phyloP scores from a whole-genome alignment of 306 rosid genomes.

The Vigna reflexopilosa region DNA sequence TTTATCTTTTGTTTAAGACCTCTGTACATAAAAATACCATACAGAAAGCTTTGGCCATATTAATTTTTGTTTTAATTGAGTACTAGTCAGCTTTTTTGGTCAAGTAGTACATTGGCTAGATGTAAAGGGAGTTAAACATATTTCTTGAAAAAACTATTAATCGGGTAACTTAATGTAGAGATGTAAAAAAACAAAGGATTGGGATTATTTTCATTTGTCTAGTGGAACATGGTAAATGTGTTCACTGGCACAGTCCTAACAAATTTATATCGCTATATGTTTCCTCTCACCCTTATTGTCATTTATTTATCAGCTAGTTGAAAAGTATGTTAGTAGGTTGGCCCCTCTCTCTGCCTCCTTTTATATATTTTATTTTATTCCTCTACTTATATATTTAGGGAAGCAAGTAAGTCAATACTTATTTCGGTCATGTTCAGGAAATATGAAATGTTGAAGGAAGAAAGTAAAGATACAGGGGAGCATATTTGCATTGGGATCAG shows the following conservation, averaged over 20 bases:
- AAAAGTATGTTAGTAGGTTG: not conserved
- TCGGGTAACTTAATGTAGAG: not conserved
- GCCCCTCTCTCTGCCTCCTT: not conserved
- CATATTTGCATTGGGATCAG: constrained; percentile 6
- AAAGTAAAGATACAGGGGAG: constrained; percentile 23
- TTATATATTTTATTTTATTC: constrained; percentile 5
- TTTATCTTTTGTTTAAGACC: not conserved
- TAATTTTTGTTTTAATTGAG: not conserved
- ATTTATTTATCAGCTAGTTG: constrained; percentile 13
- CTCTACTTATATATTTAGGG: not conserved
- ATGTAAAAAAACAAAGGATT: not conserved
- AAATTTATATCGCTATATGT: not conserved
- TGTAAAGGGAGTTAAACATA: not conserved
- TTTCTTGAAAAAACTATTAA: not conserved
- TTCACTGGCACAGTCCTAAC: not conserved
- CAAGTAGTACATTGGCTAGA: not conserved
- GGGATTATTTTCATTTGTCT: not conserved
- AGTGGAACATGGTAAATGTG: not conserved
- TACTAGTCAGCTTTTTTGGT: not conserved
- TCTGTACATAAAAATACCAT: not conserved
- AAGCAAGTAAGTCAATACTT: constrained; percentile 9
- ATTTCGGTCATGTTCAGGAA: constrained; percentile 4
- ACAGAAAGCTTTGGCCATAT: not conserved
- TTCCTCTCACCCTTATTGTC: not conserved
- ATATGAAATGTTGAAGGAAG: constrained; percentile 22